A percentile compares a stretch with the other conserved stretches of the same genome.
Evolutionary conservation across 2,329 filamentous ascomycete species (phyloP).

Genomic region (Balansia obtecta): DNA sequence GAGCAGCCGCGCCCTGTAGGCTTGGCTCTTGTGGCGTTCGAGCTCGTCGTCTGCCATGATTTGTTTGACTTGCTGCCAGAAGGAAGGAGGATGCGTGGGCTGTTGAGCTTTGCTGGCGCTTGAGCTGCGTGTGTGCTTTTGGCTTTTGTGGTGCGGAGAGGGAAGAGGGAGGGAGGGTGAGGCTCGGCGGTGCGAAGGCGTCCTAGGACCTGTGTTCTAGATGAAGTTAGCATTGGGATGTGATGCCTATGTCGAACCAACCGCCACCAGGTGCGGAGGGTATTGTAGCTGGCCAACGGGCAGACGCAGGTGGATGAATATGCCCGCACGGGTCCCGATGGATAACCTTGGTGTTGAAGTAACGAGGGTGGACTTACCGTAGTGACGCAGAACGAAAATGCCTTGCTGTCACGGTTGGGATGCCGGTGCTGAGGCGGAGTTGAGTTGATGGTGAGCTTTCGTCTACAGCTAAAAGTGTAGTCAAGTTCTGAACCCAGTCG

Average conservation of each 20-base stretch:
- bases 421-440: not conserved
- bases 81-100: too few species aligned
- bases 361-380: too few species aligned
- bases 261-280: too few species aligned
- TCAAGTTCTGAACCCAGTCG: too few species aligned
- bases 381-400: too few species aligned
- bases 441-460: not conserved
- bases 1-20: not conserved
- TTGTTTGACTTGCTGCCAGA: constrained; percentile 1
- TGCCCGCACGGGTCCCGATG: too few species aligned
- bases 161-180: not conserved
- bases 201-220: not conserved
- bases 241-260: not conserved
- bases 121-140: not conserved
- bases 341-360: too few species aligned
- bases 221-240: not conserved
- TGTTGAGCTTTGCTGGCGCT: not conserved
- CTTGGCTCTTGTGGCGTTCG: not conserved
- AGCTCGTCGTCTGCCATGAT: not conserved
- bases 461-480: too few species aligned
- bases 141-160: not conserved
- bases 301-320: too few species aligned
- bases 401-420: too few species aligned
- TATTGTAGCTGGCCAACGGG: too few species aligned
- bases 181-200: not conserved